Base-by-base conservation (phyloP, 1,284 basidiomycete species). In the Sutorius eximius region DNA sequence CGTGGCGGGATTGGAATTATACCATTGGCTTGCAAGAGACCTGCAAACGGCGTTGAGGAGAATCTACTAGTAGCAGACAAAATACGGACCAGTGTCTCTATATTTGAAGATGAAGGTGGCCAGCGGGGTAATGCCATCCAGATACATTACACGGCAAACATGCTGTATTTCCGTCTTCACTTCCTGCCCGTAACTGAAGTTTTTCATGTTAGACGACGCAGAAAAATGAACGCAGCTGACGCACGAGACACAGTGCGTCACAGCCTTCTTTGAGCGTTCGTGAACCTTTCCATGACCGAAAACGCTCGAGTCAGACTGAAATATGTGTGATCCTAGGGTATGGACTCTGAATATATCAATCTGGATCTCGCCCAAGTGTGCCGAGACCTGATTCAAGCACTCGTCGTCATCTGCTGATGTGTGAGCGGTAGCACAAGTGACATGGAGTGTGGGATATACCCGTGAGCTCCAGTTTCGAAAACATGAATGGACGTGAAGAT, bases 201-300 rank as follows among this genome's bases (percentile, higher is more conserved):
- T 40, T 20, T 36, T 5, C 15, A 24, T 24, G 20, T 57, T 16
- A 62, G 41, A 45, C 18, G 5, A 7, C 40, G 2, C 2, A 20
- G 29, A 33, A 32, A 38, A 22, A 36, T n/a, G 16, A 18, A 22
- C 7, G 8, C 8, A n/a, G 18, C 52, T 20, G 44, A 61, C 72
- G 47, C 40, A 74, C 72, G 64, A 68, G 33, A 75, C 60, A 45
- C 69, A 66, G 30, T 77, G 73, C 2, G 68, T 64, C 4, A 72
- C 61, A 10, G 65, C 73, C 53, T 75, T 76, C 58, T 76, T 75
- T 13, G 69, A 64, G 15, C 66, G 67, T 40, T 75, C 74, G 34
- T 76, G 73, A 18, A 76, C 49, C 42, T 70, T 71, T 33, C 45
- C 60, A 53, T 51, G 62, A 29, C 34, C 44, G 2, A 38, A 10